Evolutionary conservation across 164 flowering plant genomes (phyloP).

Genomic region (Piper longum): DNA sequence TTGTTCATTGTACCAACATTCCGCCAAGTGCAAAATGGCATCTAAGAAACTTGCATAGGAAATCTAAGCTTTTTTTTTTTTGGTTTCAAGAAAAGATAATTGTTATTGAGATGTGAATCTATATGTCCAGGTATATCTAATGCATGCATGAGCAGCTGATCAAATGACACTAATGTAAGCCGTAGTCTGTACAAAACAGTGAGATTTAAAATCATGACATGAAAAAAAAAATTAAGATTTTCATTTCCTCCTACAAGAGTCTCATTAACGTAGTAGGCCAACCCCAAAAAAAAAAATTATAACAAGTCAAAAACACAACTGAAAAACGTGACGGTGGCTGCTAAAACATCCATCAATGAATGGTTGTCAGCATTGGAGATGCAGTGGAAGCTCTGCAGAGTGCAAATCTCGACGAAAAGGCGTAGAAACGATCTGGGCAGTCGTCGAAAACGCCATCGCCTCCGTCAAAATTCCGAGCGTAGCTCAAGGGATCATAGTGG

Average conservation of each 20-base stretch:
- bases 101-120: background rate
- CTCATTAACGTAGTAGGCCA: background rate
- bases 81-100: background rate
- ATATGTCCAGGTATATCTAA: too few relatives aligned
- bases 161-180: background rate
- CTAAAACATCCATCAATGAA: background rate
- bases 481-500: slow-evolving; percentile 50
- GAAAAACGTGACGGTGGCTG: background rate
- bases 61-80: background rate
- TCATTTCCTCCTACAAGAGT: background rate
- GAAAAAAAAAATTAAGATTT: background rate
- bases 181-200: background rate
- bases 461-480: slow-evolving; percentile 47
- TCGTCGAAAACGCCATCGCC: slow-evolving; percentile 24
- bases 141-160: too few relatives aligned
- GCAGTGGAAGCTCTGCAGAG: slow-evolving; percentile 10
- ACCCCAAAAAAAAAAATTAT: background rate
- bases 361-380: slow-evolving; percentile 8
- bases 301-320: background rate
- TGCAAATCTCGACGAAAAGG: slow-evolving; percentile 50
- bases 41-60: too few relatives aligned
- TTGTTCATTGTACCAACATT: too few relatives aligned
- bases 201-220: too few relatives aligned
- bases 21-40: too few relatives aligned
- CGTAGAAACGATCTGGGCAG: slow-evolving; percentile 18